A percentile compares a stretch with the other conserved stretches of the same genome.
These are phyloP conservation scores for Coprinellus micaceus DNA, from an alignment of 768 basidiomycete genomes.

Conservation along the genomic window DNA sequence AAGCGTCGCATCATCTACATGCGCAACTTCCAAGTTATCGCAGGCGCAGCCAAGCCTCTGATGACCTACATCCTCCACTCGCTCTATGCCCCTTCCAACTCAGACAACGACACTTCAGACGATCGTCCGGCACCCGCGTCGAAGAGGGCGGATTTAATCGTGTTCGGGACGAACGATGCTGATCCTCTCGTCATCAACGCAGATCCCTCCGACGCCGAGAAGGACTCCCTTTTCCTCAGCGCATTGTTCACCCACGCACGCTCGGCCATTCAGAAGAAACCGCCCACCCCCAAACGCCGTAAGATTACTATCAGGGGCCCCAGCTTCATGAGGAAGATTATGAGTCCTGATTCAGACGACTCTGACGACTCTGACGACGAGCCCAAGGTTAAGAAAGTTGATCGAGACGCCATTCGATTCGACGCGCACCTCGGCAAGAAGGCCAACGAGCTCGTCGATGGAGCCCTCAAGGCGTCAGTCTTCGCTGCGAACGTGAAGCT, in stretches of 20 bases:
- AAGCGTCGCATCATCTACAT: constrained; percentile 7
- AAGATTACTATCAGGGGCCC: too few relatives aligned
- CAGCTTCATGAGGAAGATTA: background rate
- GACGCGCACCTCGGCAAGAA: background rate
- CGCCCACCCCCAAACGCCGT: too few relatives aligned
- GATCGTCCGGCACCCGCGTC: too few relatives aligned
- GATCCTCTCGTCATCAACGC: background rate
- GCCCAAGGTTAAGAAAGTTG: too few relatives aligned
- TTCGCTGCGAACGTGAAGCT: constrained; percentile 1
- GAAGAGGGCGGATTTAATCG: background rate
- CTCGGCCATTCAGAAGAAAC: background rate
- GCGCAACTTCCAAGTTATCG: constrained; percentile 10
- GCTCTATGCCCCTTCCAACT: background rate
- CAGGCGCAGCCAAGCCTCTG: constrained; percentile 4
- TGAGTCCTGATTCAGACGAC: too few relatives aligned
- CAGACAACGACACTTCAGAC: background rate
- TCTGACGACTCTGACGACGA: too few relatives aligned
- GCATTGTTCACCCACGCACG: background rate
- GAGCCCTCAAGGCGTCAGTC: background rate
- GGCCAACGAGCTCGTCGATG: background rate
- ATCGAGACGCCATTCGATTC: too few relatives aligned
- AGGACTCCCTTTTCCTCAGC: background rate
- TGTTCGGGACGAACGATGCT: background rate
- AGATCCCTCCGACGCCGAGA: background rate
- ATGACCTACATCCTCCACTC: constrained; percentile 5